A percentile compares a stretch with the other conserved stretches of the same genome.
phyloP scores from a whole-genome alignment of 352 stramenopile genomes.

The Plasmopara muralis region DNA sequence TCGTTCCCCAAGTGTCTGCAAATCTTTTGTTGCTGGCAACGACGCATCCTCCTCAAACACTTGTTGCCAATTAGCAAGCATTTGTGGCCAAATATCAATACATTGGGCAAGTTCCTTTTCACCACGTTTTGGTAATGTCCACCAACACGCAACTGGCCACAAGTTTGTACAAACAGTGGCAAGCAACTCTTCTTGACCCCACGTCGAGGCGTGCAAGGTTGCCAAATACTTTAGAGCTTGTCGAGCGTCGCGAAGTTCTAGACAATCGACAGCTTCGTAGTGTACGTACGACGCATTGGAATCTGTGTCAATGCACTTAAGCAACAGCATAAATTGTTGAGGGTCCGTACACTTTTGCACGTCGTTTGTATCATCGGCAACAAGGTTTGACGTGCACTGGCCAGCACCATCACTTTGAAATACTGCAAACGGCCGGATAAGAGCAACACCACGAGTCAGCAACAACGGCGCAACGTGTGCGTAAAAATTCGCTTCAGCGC shows the following conservation, averaged over 20 bases:
- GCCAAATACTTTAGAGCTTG: constrained; percentile 46
- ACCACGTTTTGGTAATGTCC: constrained; percentile 53
- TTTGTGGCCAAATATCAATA: constrained; percentile 32
- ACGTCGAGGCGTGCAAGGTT: constrained; percentile 34
- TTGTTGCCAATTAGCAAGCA: constrained; percentile 27
- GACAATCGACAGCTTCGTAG: constrained; percentile 35
- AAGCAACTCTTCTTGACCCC: constrained; percentile 26
- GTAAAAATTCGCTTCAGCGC: constrained; percentile 54
- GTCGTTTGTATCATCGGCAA: constrained; percentile 6
- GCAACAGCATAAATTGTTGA: constrained; percentile 47
- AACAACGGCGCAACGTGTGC: constrained; percentile 33
- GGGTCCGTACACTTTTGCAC: constrained; percentile 10
- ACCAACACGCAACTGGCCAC: constrained; percentile 48
- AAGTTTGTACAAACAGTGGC: constrained; percentile 22
- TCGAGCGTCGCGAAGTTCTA: constrained; percentile 28
- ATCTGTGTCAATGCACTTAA: constrained; percentile 33
- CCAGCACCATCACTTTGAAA: constrained; percentile 28
- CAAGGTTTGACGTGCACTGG: constrained; percentile 8
- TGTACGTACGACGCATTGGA: background rate
- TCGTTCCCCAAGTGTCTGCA: constrained; percentile 29
- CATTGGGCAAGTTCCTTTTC: constrained; percentile 32
- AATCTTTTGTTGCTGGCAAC: constrained; percentile 12
- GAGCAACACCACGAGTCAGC: constrained; percentile 19
- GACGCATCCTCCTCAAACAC: constrained; percentile 12
- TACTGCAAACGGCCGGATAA: constrained; percentile 47